These are phyloP conservation scores for Ophiostoma sp. DNA, from an alignment of 2,329 filamentous ascomycete genomes.

Conservation along the genomic window DNA sequence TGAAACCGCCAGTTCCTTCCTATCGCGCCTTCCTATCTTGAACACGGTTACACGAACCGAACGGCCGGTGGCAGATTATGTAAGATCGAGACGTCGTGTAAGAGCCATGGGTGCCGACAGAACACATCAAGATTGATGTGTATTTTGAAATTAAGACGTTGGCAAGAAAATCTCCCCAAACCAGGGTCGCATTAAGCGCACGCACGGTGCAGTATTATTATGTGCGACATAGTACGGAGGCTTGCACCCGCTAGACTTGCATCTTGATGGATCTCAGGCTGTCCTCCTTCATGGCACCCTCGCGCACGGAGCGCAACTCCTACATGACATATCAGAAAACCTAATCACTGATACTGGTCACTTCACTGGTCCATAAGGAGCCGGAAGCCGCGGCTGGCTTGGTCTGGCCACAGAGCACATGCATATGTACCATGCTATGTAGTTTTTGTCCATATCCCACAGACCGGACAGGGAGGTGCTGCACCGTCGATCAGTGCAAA, in stretches of 20 bases:
- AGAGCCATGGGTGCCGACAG: neutral
- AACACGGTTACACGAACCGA: slow-evolving; percentile 18
- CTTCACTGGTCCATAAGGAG: neutral
- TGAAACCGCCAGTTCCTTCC: slow-evolving; percentile 7
- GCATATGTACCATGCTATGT: neutral
- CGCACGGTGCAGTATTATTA: neutral
- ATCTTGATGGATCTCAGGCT: neutral
- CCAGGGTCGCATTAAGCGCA: neutral
- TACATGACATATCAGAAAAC: slow-evolving; percentile 3
- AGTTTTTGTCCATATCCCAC: slow-evolving; percentile 9
- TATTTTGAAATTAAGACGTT: neutral
- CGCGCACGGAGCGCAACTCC: neutral
- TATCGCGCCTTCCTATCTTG: slow-evolving; percentile 1
- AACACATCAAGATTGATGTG: neutral
- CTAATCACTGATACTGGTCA: neutral
- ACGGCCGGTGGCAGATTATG: slow-evolving; percentile 17
- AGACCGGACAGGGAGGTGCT: slow-evolving; percentile 15
- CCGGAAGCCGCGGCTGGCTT: slow-evolving; percentile 4
- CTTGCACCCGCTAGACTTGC: neutral
- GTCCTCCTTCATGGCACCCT: neutral
- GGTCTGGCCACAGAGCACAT: neutral
- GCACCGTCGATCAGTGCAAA: slow-evolving; percentile 16
- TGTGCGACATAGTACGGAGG: neutral
- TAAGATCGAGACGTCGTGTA: neutral
- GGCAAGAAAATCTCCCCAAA: neutral